A percentile compares a stretch with the other conserved stretches of the same genome.
These are phyloP conservation scores for Linum tenue DNA, from an alignment of 345 rosid genomes.

Conservation along the genomic window DNA sequence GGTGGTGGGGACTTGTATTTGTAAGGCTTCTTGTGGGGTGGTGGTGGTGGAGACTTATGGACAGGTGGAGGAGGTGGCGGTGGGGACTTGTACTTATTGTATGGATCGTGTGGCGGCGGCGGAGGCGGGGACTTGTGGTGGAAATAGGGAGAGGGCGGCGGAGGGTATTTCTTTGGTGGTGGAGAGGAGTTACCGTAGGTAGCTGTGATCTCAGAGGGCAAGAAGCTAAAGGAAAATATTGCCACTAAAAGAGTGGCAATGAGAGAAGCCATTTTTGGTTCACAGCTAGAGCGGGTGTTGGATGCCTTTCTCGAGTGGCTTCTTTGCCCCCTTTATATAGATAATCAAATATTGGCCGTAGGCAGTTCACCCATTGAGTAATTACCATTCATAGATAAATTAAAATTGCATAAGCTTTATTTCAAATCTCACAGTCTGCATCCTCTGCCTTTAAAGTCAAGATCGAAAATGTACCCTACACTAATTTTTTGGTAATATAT, in stretches of 20 bases:
- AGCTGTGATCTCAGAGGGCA: conserved; percentile 33
- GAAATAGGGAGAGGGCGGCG: conserved; percentile 10
- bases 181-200: conserved; percentile 31
- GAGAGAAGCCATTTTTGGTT: conserved; percentile 40
- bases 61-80: conserved; percentile 17
- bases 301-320: conserved; percentile 10
- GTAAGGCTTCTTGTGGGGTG: too few species aligned
- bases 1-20: too few species aligned
- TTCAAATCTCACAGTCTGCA: too few species aligned
- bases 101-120: conserved; percentile 1
- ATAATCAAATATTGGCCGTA: conserved; percentile 16
- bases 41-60: neutral
- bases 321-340: conserved; percentile 48
- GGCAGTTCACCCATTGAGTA: neutral
- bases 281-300: conserved; percentile 10
- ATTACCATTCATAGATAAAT: too few species aligned
- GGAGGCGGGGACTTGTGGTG: conserved; percentile 8
- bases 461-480: too few species aligned
- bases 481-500: too few species aligned
- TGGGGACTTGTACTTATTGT: conserved; percentile 12
- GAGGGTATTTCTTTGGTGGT: conserved; percentile 13
- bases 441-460: too few species aligned
- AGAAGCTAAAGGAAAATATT: conserved; percentile 29
- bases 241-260: conserved; percentile 35
- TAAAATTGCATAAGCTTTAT: too few species aligned